These are phyloP conservation scores for Scheffersomyces titani DNA, from an alignment of 1,139 yeast species.

Conservation along the genomic window DNA sequence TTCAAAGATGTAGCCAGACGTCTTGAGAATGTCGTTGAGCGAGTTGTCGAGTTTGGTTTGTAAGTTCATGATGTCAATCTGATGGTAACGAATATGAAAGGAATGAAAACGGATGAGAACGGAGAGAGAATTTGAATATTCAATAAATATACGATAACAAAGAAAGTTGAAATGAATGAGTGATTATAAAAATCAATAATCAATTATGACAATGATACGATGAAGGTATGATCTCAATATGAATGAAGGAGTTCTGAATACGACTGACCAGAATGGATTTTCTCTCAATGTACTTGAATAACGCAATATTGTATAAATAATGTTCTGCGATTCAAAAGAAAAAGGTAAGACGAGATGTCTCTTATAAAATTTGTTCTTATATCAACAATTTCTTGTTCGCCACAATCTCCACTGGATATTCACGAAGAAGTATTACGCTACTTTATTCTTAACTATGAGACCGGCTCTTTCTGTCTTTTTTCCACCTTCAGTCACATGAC, in stretches of 20 bases:
- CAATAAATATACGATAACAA: neutral
- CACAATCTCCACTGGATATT: neutral
- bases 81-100: neutral
- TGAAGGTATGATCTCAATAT: neutral
- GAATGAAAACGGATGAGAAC: neutral
- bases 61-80: conserved; percentile 30
- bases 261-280: neutral
- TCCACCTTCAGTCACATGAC: neutral
- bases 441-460: neutral
- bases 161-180: neutral
- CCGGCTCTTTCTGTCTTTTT: neutral
- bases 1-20: conserved; percentile 49
- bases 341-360: neutral
- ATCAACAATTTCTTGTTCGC: neutral
- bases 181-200: too few species aligned
- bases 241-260: neutral
- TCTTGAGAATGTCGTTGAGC: conserved; percentile 42
- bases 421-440: neutral
- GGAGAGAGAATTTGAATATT: too few species aligned
- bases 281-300: neutral
- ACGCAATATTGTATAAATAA: neutral
- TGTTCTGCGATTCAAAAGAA: neutral
- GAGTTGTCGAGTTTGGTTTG: conserved; percentile 44
- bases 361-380: neutral
- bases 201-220: neutral